Conservation (phyloP, 2,329 filamentous ascomycete species). For the Parastagonospora avenae region DNA sequence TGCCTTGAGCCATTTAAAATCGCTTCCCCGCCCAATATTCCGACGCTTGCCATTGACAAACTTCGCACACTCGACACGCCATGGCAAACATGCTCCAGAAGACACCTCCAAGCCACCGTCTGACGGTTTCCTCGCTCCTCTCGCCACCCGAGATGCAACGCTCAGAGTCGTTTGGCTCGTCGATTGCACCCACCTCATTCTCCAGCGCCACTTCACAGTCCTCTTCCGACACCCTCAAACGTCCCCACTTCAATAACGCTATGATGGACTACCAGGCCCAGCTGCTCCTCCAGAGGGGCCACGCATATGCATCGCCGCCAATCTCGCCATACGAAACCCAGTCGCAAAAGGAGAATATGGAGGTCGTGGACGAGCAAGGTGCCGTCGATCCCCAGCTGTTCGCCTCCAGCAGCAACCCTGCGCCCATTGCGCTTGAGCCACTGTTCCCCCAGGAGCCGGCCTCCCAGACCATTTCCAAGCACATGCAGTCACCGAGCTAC, state of each 20-base stretch:
- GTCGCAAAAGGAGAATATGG: constrained; percentile 45
- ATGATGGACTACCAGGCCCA: constrained; percentile 19
- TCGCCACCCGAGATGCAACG: constrained; percentile 50
- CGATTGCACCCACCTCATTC: constrained; percentile 30
- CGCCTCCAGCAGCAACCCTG: constrained; percentile 30
- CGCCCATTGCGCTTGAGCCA: constrained; percentile 37
- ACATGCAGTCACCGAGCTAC: constrained; percentile 42
- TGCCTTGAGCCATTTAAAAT: constrained; percentile 17
- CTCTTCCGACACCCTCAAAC: constrained; percentile 26
- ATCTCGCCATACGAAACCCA: constrained; percentile 46
- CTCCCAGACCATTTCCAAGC: constrained; percentile 37
- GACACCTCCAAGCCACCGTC: constrained; percentile 36
- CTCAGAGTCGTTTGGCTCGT: constrained; percentile 46
- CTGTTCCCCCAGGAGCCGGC: constrained; percentile 41
- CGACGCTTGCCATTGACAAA: constrained; percentile 21
- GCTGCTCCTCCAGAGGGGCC: constrained; percentile 28
- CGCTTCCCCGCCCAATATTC: constrained; percentile 7
- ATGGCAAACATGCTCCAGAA: constrained; percentile 39
- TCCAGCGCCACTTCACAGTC: constrained; percentile 35
- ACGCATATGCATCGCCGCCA: constrained; percentile 47
- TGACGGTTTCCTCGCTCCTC: constrained; percentile 47
- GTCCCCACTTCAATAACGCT: constrained; percentile 20
- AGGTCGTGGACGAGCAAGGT: constrained; percentile 32
- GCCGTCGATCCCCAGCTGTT: constrained; percentile 46
- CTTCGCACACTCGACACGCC: constrained; percentile 22